These are phyloP conservation scores for Oxyria digyna DNA, from an alignment of 148 eudicot species.

Conservation along the genomic window DNA sequence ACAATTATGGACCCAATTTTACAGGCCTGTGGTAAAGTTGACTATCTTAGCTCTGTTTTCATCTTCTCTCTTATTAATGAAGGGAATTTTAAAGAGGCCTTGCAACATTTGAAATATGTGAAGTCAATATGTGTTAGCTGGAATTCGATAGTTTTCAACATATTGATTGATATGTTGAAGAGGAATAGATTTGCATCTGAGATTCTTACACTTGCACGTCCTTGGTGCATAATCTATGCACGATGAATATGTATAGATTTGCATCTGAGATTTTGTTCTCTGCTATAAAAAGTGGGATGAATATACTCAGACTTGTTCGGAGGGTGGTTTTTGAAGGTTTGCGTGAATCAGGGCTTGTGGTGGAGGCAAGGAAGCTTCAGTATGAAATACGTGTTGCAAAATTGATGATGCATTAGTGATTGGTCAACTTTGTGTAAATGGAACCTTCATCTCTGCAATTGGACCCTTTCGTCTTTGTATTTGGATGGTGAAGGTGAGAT, in stretches of 20 bases:
- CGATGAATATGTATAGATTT: constrained; percentile 40
- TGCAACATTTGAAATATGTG: constrained; percentile 34
- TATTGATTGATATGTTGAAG: constrained; percentile 54
- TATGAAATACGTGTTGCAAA: constrained; percentile 35
- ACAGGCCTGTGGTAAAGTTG: constrained; percentile 50
- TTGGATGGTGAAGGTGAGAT: background rate
- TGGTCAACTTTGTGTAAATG: background rate
- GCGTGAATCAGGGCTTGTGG: constrained; percentile 29
- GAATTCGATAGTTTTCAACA: constrained; percentile 60
- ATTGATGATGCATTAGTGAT: constrained; percentile 1
- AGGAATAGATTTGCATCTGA: constrained; percentile 42
- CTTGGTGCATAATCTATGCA: constrained; percentile 81
- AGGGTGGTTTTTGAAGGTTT: constrained; percentile 58
- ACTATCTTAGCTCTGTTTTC: background rate
- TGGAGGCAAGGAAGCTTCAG: constrained; percentile 38
- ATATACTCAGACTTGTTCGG: constrained; percentile 42
- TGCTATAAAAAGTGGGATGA: constrained; percentile 46
- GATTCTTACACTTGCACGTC: constrained; percentile 82
- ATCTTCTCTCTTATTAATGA: constrained; percentile 17
- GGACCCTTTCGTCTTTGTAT: background rate
- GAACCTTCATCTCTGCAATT: background rate
- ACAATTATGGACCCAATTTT: constrained; percentile 62
- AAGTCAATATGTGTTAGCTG: constrained; percentile 29
- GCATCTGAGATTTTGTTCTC: constrained; percentile 70
- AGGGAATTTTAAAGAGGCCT: constrained; percentile 53